Conservation (phyloP, 305 asterid genomes). For the Fraxinus baroniana region DNA sequence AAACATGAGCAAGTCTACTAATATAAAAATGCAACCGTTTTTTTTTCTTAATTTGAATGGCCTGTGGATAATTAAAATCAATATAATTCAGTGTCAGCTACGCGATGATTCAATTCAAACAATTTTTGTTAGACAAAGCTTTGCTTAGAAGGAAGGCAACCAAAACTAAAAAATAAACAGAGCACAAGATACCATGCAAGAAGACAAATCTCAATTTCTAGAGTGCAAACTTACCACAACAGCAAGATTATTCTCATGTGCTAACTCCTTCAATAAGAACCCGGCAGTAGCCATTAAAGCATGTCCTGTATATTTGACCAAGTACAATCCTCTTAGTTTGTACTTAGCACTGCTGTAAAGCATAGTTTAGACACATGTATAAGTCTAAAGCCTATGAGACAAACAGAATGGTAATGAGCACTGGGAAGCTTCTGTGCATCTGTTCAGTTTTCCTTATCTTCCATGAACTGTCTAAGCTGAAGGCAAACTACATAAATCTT, state of each 20-base stretch:
- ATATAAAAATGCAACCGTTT: not conserved
- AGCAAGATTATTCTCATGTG: constrained; percentile 64
- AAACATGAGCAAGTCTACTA: not conserved
- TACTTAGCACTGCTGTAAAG: not conserved
- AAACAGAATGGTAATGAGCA: not conserved
- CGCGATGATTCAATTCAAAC: not conserved
- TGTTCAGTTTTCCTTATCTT: not conserved
- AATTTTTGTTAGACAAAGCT: constrained; percentile 12
- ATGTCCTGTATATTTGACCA: constrained; percentile 55
- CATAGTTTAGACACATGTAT: not conserved
- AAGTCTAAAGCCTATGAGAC: not conserved
- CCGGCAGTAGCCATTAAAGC: constrained; percentile 72
- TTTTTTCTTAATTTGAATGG: not conserved
- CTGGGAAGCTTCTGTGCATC: not conserved
- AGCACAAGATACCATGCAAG: constrained; percentile 1
- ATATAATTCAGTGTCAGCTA: not conserved
- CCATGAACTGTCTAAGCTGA: constrained; percentile 6
- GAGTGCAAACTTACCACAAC: constrained; percentile 49
- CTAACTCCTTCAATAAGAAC: constrained; percentile 72
- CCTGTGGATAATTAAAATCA: not conserved
- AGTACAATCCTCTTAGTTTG: constrained; percentile 18
- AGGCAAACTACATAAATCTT: constrained; percentile 5
- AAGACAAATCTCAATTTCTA: not conserved
- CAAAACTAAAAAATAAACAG: not conserved
- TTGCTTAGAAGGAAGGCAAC: not conserved